Evolutionary conservation across 106 monocot genomes (phyloP).

Genomic region (Alisma plantagoaquatica): DNA sequence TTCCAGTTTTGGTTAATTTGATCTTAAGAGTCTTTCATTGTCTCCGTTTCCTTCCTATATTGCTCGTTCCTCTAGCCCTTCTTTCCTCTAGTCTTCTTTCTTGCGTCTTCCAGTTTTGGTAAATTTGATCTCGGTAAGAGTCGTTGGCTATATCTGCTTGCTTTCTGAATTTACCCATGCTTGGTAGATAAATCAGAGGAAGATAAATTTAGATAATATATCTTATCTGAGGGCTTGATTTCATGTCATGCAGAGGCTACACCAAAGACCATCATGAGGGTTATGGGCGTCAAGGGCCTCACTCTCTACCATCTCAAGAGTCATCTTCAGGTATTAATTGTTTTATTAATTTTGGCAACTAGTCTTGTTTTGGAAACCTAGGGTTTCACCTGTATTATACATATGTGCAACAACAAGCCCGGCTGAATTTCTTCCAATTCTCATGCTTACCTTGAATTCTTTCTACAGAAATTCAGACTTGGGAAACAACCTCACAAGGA

Average conservation of each 20-base stretch:
- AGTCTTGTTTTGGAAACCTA: not conserved
- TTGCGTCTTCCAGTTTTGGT: not conserved
- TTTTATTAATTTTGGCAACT: not conserved
- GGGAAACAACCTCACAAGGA: slow-evolving; percentile 98
- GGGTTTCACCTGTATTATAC: not conserved
- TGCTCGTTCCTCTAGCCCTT: no score
- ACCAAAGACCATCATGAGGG: slow-evolving; percentile 98
- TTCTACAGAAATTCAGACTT: slow-evolving; percentile 77
- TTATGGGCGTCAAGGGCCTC: slow-evolving; percentile 95
- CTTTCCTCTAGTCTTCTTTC: not conserved
- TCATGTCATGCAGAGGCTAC: slow-evolving; percentile 96
- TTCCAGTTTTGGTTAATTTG: not conserved
- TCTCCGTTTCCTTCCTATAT: not conserved
- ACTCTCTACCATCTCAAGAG: slow-evolving; percentile 97
- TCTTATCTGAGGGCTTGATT: no score
- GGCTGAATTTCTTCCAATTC: not conserved
- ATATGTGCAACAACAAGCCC: no score
- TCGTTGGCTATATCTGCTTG: not conserved
- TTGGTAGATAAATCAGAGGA: no score
- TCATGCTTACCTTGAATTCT: not conserved
- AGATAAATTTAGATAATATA: no score
- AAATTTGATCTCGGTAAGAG: no score
- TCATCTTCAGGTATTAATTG: slow-evolving; percentile 62
- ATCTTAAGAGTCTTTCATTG: not conserved
- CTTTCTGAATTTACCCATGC: slow-evolving; percentile 8